Evolutionary conservation across 176 grass and related monocot genomes (phyloP).

Genomic region (Panicum miliaceum): DNA sequence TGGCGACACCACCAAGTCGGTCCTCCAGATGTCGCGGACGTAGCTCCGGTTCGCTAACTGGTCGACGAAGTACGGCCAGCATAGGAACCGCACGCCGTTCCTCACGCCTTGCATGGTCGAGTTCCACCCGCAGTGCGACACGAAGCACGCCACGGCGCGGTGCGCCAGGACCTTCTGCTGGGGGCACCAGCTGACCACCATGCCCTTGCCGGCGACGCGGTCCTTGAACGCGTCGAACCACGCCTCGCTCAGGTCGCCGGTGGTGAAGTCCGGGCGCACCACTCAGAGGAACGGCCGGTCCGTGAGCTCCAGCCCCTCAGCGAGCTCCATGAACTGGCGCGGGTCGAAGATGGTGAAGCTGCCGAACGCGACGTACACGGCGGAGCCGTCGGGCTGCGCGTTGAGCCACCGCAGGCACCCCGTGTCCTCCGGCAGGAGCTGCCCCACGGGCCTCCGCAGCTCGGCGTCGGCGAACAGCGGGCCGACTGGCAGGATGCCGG

Average conservation of each 20-base stretch:
- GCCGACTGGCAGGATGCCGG: constrained; percentile 34
- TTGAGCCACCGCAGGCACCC: constrained; percentile 49
- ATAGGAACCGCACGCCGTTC: constrained; percentile 47
- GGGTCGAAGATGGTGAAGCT: constrained; percentile 48
- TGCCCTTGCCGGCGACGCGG: constrained; percentile 30
- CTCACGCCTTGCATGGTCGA: constrained; percentile 48
- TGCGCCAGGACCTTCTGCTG: constrained; percentile 42
- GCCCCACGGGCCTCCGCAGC: neutral
- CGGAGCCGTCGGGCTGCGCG: constrained; percentile 44
- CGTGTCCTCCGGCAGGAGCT: constrained; percentile 42
- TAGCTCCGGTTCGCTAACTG: constrained; percentile 3
- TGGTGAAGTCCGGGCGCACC: constrained; percentile 41
- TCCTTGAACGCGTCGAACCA: constrained; percentile 37
- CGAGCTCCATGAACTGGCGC: constrained; percentile 50
- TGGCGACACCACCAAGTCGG: constrained; percentile 33
- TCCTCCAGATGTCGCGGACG: constrained; percentile 26
- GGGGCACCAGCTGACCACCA: constrained; percentile 43
- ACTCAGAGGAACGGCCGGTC: constrained; percentile 43
- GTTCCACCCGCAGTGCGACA: constrained; percentile 62
- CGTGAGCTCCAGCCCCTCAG: constrained; percentile 27
- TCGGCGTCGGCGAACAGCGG: constrained; percentile 13
- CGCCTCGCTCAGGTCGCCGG: neutral
- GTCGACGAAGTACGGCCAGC: constrained; percentile 46
- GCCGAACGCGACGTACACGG: constrained; percentile 71
- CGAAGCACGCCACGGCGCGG: constrained; percentile 32